Percentiles rank a stretch among this genome's conserved stretches.
phyloP scores from a whole-genome alignment of 1,284 basidiomycete species.

The Cutaneotrichosporon sp. region DNA sequence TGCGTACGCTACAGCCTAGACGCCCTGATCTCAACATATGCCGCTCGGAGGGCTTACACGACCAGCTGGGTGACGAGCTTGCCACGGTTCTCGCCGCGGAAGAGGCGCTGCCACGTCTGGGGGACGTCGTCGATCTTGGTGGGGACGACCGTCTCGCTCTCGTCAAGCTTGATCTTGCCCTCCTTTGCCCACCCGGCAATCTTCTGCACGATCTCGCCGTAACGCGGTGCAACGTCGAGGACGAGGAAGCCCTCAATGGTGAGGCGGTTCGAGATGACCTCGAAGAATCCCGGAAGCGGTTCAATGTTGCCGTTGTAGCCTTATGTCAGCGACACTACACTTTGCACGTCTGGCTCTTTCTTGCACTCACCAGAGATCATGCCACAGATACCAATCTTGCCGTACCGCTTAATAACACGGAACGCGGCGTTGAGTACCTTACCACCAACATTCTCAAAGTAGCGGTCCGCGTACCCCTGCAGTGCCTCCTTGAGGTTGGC shows the following conservation, averaged over 20 bases:
- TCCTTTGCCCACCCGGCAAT: conserved; percentile 35
- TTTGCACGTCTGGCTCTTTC: neutral
- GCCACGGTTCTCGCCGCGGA: conserved; percentile 44
- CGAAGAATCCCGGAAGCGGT: conserved; percentile 33
- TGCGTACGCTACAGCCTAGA: neutral
- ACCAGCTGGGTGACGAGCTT: conserved; percentile 46
- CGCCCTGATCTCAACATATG: conserved; percentile 1
- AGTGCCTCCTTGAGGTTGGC: conserved; percentile 41
- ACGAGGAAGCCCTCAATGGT: conserved; percentile 54
- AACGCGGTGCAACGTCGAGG: conserved; percentile 39
- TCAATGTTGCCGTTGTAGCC: conserved; percentile 24
- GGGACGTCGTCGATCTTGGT: conserved; percentile 46
- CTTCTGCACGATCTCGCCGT: conserved; percentile 27
- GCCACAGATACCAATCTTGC: conserved; percentile 55
- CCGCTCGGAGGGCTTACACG: neutral
- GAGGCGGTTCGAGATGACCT: conserved; percentile 53
- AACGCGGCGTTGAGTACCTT: conserved; percentile 48
- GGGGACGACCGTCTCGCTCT: conserved; percentile 42
- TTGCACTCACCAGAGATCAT: conserved; percentile 23
- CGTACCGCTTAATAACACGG: conserved; percentile 51
- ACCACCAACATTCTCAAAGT: conserved; percentile 55
- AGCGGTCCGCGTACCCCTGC: conserved; percentile 41
- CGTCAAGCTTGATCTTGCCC: conserved; percentile 40
- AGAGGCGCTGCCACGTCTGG: conserved; percentile 41
- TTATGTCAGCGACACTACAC: neutral